phyloP scores from a whole-genome alignment of 2,329 filamentous ascomycete species.

The Stylonectria norvegica region DNA sequence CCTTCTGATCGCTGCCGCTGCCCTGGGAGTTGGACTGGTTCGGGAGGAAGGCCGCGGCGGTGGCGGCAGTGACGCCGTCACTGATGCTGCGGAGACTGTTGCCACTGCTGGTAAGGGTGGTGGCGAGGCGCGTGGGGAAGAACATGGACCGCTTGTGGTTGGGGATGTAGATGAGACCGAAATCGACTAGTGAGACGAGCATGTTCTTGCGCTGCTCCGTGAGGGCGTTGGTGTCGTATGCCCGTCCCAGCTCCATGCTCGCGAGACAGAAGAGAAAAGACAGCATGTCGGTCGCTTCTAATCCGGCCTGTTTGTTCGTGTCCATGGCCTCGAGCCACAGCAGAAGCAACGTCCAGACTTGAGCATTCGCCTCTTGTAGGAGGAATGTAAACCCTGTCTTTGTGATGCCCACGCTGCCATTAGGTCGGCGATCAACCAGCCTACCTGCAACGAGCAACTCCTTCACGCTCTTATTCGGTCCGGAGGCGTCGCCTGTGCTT shows the following conservation, averaged over 20 bases:
- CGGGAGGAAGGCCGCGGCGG: constrained; percentile 41
- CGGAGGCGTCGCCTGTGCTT: constrained; percentile 44
- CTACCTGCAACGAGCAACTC: constrained; percentile 76
- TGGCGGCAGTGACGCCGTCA: constrained; percentile 65
- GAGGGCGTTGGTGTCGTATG: constrained; percentile 83
- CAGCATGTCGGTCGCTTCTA: constrained; percentile 90
- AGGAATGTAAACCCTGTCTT: constrained; percentile 92
- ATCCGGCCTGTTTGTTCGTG: constrained; percentile 51
- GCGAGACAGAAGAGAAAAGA: constrained; percentile 95
- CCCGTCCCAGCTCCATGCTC: constrained; percentile 84
- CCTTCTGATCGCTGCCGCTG: constrained; percentile 50
- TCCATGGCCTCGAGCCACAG: constrained; percentile 88
- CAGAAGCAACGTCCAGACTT: constrained; percentile 93
- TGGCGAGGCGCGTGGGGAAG: constrained; percentile 92
- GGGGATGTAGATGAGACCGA: constrained; percentile 82
- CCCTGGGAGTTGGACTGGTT: constrained; percentile 31
- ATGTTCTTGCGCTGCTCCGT: constrained; percentile 80
- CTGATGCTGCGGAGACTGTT: constrained; percentile 67
- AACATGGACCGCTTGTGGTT: constrained; percentile 57
- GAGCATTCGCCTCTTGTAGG: constrained; percentile 90
- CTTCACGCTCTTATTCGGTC: constrained; percentile 75
- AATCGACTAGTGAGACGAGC: constrained; percentile 85
- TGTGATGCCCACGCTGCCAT: constrained; percentile 76
- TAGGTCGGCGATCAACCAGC: constrained; percentile 65
- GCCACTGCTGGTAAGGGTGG: constrained; percentile 84